phyloP scores from a whole-genome alignment of 768 basidiomycete genomes.

The Podaxis sp. region DNA sequence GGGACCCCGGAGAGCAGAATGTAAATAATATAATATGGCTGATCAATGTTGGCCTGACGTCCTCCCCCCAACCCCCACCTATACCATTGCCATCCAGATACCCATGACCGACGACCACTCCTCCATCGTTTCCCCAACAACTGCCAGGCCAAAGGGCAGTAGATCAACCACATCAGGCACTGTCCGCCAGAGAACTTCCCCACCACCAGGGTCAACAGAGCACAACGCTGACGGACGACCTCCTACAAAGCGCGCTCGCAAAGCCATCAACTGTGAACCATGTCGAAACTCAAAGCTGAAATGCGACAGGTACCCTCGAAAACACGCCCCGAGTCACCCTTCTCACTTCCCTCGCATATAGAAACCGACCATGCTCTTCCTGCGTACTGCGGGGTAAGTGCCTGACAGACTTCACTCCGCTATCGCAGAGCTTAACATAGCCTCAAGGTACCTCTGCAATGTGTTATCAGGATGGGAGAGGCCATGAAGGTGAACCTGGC shows the following conservation, averaged over 20 bases:
- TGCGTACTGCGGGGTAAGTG: constrained; percentile 75
- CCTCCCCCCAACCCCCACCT: constrained; percentile 20
- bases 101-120: constrained; percentile 35
- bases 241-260: constrained; percentile 78
- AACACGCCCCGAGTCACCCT: constrained; percentile 4
- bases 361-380: constrained; percentile 85
- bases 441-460: constrained; percentile 67
- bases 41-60: constrained; percentile 11
- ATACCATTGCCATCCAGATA: constrained; percentile 21
- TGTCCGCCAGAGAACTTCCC: constrained; percentile 49
- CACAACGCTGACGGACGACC: constrained; percentile 51
- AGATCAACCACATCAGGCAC: constrained; percentile 36
- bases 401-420: constrained; percentile 10
- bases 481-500: constrained; percentile 46
- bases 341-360: constrained; percentile 23
- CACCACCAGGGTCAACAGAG: constrained; percentile 36
- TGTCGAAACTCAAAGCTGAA: constrained; percentile 86
- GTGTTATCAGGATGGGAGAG: constrained; percentile 75
- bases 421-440: constrained; percentile 21
- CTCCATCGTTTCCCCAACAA: constrained; percentile 32
- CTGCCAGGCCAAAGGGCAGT: constrained; percentile 35
- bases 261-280: constrained; percentile 87
- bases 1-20: constrained; percentile 2
- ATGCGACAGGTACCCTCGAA: constrained; percentile 64
- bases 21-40: neutral